phyloP scores from a whole-genome alignment of 1,284 basidiomycete genomes.

The Pyrrhoderma noxium region DNA sequence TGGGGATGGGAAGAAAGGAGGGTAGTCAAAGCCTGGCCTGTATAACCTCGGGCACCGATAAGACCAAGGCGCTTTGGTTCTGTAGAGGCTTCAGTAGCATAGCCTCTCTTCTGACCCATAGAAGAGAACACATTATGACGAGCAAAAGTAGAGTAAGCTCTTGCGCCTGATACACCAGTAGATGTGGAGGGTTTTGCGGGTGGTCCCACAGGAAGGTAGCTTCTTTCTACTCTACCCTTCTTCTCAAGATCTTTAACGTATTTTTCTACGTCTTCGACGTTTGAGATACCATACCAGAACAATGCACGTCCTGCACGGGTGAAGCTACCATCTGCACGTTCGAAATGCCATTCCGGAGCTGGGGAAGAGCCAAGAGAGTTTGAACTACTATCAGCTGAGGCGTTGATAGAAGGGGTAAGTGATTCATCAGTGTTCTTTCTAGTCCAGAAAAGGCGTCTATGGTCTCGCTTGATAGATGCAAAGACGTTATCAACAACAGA shows the following conservation, averaged over 20 bases:
- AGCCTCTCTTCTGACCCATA: constrained; percentile 50
- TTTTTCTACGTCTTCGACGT: constrained; percentile 88
- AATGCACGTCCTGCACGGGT: constrained; percentile 88
- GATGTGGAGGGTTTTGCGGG: constrained; percentile 49
- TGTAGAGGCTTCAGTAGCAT: constrained; percentile 42
- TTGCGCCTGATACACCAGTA: constrained; percentile 28
- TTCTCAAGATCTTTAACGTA: constrained; percentile 80
- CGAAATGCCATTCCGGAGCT: constrained; percentile 90
- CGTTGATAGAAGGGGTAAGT: background rate
- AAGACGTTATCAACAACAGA: constrained; percentile 97
- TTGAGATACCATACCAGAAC: constrained; percentile 97
- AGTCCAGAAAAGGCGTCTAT: constrained; percentile 95
- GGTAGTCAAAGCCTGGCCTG: constrained; percentile 85
- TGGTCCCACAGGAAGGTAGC: constrained; percentile 88
- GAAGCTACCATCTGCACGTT: constrained; percentile 96
- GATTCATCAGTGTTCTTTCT: constrained; percentile 76
- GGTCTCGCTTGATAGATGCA: constrained; percentile 91
- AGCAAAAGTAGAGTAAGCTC: constrained; percentile 72
- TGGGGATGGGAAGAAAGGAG: constrained; percentile 83
- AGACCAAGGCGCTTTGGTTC: constrained; percentile 85
- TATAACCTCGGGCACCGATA: constrained; percentile 94
- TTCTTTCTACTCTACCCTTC: constrained; percentile 78
- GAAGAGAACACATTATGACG: constrained; percentile 32
- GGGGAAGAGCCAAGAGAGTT: constrained; percentile 3
- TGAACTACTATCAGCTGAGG: background rate